A percentile compares a stretch with the other conserved stretches of the same genome.
These are phyloP conservation scores for Yamadazyma triangularis DNA, from an alignment of 1,139 yeast genomes.

Conservation along the genomic window DNA sequence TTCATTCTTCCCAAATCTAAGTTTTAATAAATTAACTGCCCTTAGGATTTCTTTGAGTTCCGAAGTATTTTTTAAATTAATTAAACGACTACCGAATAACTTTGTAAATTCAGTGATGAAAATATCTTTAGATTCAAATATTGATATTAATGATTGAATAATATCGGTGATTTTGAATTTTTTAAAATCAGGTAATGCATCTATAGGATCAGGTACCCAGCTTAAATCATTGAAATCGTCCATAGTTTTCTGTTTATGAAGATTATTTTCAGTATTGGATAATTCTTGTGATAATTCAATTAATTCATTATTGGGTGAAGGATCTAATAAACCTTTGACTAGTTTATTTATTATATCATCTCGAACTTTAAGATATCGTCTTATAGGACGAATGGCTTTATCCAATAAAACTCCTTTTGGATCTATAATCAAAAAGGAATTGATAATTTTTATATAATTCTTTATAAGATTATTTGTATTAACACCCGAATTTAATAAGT, in stretches of 20 bases:
- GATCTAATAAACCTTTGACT: conserved; percentile 68
- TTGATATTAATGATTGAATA: conserved; percentile 66
- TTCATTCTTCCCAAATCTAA: conserved; percentile 63
- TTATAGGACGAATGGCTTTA: conserved; percentile 69
- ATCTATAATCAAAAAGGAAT: conserved; percentile 72
- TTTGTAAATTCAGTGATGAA: conserved; percentile 69
- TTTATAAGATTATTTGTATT: conserved; percentile 72
- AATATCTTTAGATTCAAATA: conserved; percentile 74
- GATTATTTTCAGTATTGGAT: conserved; percentile 15
- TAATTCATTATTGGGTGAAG: conserved; percentile 36
- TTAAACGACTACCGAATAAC: conserved; percentile 59
- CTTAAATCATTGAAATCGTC: conserved; percentile 45
- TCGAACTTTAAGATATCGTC: conserved; percentile 63
- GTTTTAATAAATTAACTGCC: conserved; percentile 52
- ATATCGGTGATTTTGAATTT: conserved; percentile 60
- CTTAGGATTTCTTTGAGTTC: conserved; percentile 36
- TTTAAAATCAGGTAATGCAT: conserved; percentile 82
- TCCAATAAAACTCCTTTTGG: conserved; percentile 83
- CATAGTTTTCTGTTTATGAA: conserved; percentile 10
- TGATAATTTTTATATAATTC: conserved; percentile 67
- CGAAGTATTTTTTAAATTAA: conserved; percentile 39
- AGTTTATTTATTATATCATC: conserved; percentile 68
- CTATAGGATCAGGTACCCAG: conserved; percentile 94
- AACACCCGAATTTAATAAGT: conserved; percentile 75
- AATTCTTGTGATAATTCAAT: conserved; percentile 54